These are phyloP conservation scores for Pseudonitzschia delicatissima DNA, from an alignment of 108 stramenopile genomes.

Conservation along the genomic window DNA sequence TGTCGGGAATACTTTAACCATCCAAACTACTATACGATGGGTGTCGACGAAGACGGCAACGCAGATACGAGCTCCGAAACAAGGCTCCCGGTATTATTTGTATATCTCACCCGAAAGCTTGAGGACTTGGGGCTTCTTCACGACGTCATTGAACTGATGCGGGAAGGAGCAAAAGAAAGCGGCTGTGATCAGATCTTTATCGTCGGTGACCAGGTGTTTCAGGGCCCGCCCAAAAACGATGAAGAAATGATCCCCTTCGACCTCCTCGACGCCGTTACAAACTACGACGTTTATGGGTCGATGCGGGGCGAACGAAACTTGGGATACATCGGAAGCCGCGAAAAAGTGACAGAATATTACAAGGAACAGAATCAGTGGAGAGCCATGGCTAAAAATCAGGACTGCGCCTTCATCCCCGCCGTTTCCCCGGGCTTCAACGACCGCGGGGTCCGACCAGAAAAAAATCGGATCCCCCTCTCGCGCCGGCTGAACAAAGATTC, in stretches of 20 bases:
- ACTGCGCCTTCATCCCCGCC: slow-evolving; percentile 28
- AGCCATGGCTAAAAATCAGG: slow-evolving; percentile 8
- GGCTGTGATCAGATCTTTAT: slow-evolving; percentile 10
- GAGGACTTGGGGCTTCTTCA: background rate
- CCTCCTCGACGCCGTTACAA: slow-evolving; percentile 32
- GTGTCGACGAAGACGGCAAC: slow-evolving; percentile 11
- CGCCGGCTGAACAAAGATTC: slow-evolving; percentile 23
- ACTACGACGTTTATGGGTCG: slow-evolving; percentile 48
- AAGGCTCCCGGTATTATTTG: slow-evolving; percentile 29
- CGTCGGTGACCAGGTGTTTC: slow-evolving; percentile 16
- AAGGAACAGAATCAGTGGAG: slow-evolving; percentile 22
- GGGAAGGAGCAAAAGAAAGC: background rate
- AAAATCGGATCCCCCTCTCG: slow-evolving; percentile 28
- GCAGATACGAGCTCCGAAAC: background rate
- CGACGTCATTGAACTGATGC: slow-evolving; percentile 13
- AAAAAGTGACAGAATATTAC: slow-evolving; percentile 6
- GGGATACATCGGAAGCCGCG: slow-evolving; percentile 4
- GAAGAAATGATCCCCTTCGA: background rate
- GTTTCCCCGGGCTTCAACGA: slow-evolving; percentile 48
- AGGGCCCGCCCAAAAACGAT: slow-evolving; percentile 6
- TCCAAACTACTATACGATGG: slow-evolving; percentile 33
- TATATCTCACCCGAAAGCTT: slow-evolving; percentile 38
- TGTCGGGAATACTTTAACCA: slow-evolving; percentile 34
- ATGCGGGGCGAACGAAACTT: background rate
- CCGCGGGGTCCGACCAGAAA: slow-evolving; percentile 31